Base-by-base conservation (phyloP, 2,329 filamentous ascomycete species). In the Fusarium musae region DNA sequence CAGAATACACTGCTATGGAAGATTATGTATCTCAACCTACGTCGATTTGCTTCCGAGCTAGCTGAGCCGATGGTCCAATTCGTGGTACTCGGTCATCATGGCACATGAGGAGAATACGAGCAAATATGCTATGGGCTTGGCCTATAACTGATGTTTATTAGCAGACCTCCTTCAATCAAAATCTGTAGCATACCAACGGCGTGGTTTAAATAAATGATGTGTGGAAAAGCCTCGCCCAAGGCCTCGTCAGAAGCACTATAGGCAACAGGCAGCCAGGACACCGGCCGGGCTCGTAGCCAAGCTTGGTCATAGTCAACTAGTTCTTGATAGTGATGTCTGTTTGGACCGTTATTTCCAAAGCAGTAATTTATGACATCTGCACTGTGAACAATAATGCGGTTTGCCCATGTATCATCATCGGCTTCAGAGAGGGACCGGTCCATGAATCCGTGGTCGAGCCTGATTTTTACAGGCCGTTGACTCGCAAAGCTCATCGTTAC, bases 301-400 rank as follows among this genome's bases (percentile, higher is more conserved):
- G 81, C 79, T 37, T 82, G 78, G 57, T 85, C 84, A 63, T 85
- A 86, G 10, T 83, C 78, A 16, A 84, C 79, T 17, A 91, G 80
- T 30, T 83, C 81, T 11, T 78, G 80, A 82, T 88, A 89, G 26
- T 79, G 73, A 5, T 69, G 64, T 40, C 77, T 69, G 66, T 69
- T 47, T 58, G 79, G 69, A 64, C 81, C 70, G 75, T 77, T 71
- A 28, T 84, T 81, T 4, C 85, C 84, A 72, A 91, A 92, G 77
- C 90, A 92, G 74, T 87, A 91, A 68, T 90, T 88, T 21, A 92
- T 80, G 2, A 91, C 88, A 69, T 91, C 88, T n/a, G 89, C 89
- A 60, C 89, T 89, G 73, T 90, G 87, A 6, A 90, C 85, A 0
- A 92, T 85, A 21, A 90, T 87, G 21, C 89, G 85, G 77, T 91